Percentiles rank a stretch among this genome's conserved stretches.
These are phyloP conservation scores for Seminavis robusta DNA, from an alignment of 108 stramenopile species.

Conservation along the genomic window DNA sequence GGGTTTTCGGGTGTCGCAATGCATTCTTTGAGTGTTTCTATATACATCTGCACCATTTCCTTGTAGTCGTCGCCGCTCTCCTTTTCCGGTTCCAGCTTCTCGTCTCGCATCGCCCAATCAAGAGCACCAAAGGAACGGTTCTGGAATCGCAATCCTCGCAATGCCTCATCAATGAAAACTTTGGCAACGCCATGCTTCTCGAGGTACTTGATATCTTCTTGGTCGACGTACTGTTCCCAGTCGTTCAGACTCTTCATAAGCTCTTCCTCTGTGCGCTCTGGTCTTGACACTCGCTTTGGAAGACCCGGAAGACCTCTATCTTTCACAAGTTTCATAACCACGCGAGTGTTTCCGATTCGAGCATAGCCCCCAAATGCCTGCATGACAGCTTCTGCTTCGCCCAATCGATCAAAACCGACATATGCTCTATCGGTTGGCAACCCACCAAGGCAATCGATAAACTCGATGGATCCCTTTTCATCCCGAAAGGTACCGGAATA, in stretches of 20 bases:
- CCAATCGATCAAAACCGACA: constrained; percentile 77
- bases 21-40: constrained; percentile 38
- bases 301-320: constrained; percentile 28
- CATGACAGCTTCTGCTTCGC: constrained; percentile 60
- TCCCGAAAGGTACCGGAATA: constrained; percentile 62
- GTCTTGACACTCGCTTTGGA: constrained; percentile 35
- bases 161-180: constrained; percentile 54
- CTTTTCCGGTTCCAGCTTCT: constrained; percentile 51
- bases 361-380: constrained; percentile 14
- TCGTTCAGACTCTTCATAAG: constrained; percentile 65
- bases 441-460: constrained; percentile 63
- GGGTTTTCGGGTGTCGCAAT: constrained; percentile 46
- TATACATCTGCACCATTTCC: constrained; percentile 34
- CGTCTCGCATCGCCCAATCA: constrained; percentile 67
- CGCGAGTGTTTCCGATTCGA: constrained; percentile 7
- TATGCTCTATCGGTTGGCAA: constrained; percentile 69
- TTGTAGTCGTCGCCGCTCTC: constrained; percentile 47
- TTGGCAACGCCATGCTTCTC: constrained; percentile 53
- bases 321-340: constrained; percentile 27
- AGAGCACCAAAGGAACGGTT: constrained; percentile 64
- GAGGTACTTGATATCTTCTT: constrained; percentile 63
- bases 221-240: constrained; percentile 81
- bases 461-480: constrained; percentile 69
- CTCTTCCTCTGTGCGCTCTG: constrained; percentile 55
- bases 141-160: constrained; percentile 64